Evolutionary conservation across 225 moss, liverwort and hornwort genomes (phyloP).

Genomic region (Physcomitrellopsis africana): DNA sequence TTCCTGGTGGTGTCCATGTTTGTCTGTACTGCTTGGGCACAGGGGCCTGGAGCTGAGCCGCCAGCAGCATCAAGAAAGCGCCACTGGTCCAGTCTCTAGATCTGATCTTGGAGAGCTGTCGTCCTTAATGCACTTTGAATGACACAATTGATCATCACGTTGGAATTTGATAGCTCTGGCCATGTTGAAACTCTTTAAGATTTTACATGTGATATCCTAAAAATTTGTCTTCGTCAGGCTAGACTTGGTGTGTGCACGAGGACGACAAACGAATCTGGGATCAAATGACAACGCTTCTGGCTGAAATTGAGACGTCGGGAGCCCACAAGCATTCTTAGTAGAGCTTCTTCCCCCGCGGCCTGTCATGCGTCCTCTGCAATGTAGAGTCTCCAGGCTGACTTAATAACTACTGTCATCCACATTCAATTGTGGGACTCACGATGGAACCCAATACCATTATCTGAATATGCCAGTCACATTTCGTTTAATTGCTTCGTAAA

Average conservation of each 20-base stretch:
- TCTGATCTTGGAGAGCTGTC: neutral
- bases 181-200: too few species aligned
- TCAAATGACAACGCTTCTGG: slow-evolving; percentile 34
- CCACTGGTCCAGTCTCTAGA: neutral
- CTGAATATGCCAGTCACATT: too few species aligned
- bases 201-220: too few species aligned
- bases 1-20: slow-evolving; percentile 26
- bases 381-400: neutral
- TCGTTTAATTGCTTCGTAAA: too few species aligned
- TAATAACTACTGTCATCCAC: neutral
- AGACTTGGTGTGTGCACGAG: slow-evolving; percentile 30
- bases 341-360: too few species aligned
- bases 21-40: slow-evolving; percentile 25
- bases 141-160: too few species aligned
- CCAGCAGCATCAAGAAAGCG: slow-evolving; percentile 25
- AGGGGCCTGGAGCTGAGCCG: slow-evolving; percentile 15
- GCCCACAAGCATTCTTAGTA: slow-evolving; percentile 37
- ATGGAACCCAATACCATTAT: too few species aligned
- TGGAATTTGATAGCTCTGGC: neutral
- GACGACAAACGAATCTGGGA: slow-evolving; percentile 35
- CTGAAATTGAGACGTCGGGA: slow-evolving; percentile 30
- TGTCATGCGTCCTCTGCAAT: too few species aligned
- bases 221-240: slow-evolving; percentile 17
- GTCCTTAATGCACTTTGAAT: neutral
- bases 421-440: neutral